Evolutionary conservation across 2,329 filamentous ascomycete species (phyloP), one percentile per base, ranked within the genome.

Genomic region (Thelonectria rubi): DNA sequence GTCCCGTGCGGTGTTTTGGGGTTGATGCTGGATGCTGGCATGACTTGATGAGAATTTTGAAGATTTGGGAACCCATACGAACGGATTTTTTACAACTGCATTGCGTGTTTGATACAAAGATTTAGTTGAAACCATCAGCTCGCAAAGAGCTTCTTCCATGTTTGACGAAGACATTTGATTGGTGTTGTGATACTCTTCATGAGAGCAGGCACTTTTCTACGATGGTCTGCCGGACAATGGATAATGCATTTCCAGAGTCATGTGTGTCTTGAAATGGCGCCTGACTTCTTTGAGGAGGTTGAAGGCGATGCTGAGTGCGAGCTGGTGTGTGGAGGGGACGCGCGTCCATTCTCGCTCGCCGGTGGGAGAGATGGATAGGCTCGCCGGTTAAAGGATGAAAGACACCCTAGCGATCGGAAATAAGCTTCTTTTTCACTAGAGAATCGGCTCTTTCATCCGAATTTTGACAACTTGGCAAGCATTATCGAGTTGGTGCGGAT

Each of bases 1-100:
- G 26, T 70, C 55, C 56, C 53, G 55, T 64, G 67, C 53, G 69
- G 68, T 72, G 69, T 71, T 70, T 66, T 67, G 67, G 69, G 62
- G 59, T 70, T 70, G 63, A 62, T 62, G 60, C 48, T 64, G 55
- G 61, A 67, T 64, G 58, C 48, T 59, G 64, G 61, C 67, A 69
- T 48, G 58, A 64, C 50, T 55, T 70, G 65, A 58, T 63, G 60
- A 62, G 52, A 54, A 59, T 65, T 61, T 60, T 32, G 49, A 12
- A 60, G 67, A 60, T 58, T 62, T 65, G 46, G 58, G 66, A 62
- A 60, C 50, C 46, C 52, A 54, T 55, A 62, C 65, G 57, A 64
- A 47, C 50, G 42, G 47, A 20, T 67, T 61, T n/a, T 55, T 66
- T 59, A 34, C 64, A 69, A 62, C 60, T 69, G 64, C 67, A 70